These are phyloP conservation scores for Wickerhamomyces strasburgensis DNA, from an alignment of 805 yeast species.

Conservation along the genomic window DNA sequence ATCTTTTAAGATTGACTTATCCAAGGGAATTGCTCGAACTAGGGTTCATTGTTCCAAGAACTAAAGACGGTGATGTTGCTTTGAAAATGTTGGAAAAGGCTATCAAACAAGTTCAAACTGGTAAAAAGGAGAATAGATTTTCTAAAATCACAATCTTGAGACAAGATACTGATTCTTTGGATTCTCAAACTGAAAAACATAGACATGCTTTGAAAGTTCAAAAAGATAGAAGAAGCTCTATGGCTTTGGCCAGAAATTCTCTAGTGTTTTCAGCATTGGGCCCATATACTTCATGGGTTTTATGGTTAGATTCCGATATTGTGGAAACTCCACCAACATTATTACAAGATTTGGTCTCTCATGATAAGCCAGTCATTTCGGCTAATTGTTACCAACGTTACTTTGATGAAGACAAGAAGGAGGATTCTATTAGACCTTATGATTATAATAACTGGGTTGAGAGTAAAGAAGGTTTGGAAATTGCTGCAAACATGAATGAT, in stretches of 20 bases:
- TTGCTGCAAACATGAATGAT: constrained; percentile 68
- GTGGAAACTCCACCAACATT: constrained; percentile 81
- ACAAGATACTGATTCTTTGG: constrained; percentile 80
- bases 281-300: constrained; percentile 89
- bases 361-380: constrained; percentile 80
- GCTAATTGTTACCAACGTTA: constrained; percentile 93
- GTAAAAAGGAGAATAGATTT: constrained; percentile 60
- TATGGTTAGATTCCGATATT: constrained; percentile 95
- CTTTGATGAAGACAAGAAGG: constrained; percentile 52
- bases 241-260: constrained; percentile 95
- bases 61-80: constrained; percentile 75
- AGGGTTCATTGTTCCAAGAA: constrained; percentile 89
- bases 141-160: constrained; percentile 82
- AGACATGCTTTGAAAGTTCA: constrained; percentile 86
- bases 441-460: constrained; percentile 97
- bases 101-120: constrained; percentile 65
- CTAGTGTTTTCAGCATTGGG: constrained; percentile 82
- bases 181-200: constrained; percentile 75
- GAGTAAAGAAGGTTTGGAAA: constrained; percentile 68
- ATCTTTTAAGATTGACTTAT: constrained; percentile 66
- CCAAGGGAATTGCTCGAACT: constrained; percentile 82
- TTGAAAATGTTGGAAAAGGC: constrained; percentile 68
- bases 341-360: constrained; percentile 81
- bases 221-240: constrained; percentile 79
- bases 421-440: constrained; percentile 70